Evolutionary conservation across 345 rosid genomes (phyloP), one percentile per base, ranked within the genome.

Genomic region (Turnera subulata): DNA sequence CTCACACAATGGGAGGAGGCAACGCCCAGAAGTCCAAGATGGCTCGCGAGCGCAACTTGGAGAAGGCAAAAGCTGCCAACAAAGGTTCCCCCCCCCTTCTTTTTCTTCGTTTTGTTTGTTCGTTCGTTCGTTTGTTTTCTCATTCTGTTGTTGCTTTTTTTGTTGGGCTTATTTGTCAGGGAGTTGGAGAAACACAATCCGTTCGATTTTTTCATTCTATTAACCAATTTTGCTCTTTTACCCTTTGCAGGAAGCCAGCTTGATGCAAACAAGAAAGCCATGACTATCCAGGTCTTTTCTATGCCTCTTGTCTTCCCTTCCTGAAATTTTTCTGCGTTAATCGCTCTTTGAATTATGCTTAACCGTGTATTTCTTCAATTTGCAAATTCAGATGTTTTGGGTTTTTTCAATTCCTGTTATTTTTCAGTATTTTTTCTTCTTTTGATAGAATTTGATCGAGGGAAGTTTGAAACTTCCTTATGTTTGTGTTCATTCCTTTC

Each of bases 1-100:
- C n/a, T n/a, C n/a, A n/a, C n/a, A n/a, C n/a, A n/a, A 76, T 67
- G 71, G 75, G 67, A 55, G 63, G 62, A 20, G 69, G 56, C 20
- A 61, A 42, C 16, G 62, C 21, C 14, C 69, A 65, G 48, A 63
- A 58, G 35, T 24, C 69, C 3, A 65, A 65, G 69, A 65, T 50
- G 62, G 69, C 69, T 39, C 69, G 69, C 37, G 69, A 65, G 35
- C 56, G 24, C 51, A 40, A 65, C 62, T 4, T 50, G 5, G 69
- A 56, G 56, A 64, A 56, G 62, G 25, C 23, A 11, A 57, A 56
- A 9, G 62, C 51, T 19, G 58, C 57, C 45, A 18, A 10, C 42
- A 65, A 65, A 29, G 69, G 69, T 65, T 56, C 6, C 8, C 13
- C 43, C 21, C 16, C 53, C 21, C 1, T 1, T 13, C n/a, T 50